Base-by-base conservation (phyloP, 192 early-diverging fungal species). In the Coemansia sp. region DNA sequence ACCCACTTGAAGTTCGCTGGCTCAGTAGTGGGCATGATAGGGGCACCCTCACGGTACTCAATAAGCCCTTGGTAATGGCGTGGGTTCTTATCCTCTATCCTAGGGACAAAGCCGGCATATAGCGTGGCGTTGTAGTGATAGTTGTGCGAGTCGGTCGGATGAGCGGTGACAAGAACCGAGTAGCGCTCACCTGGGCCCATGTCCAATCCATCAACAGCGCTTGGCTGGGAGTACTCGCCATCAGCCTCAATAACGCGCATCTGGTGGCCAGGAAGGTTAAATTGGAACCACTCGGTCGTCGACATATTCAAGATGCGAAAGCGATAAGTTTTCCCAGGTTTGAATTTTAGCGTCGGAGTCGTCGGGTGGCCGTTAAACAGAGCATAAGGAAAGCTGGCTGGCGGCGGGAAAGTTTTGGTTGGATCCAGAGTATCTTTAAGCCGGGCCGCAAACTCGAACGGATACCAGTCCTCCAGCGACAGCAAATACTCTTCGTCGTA, bases 241-340 rank as follows among this genome's bases (percentile, higher is more conserved):
- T 93, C 91, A 43, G 84, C 82, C 74, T 95, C 93, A 63, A 95
- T 89, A 22, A 95, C 80, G 44, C 76, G 71, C 68, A 95, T 70
- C 15, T 84, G 75, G 78, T 93, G 91, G 13, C 87, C 88, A 62
- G 89, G 89, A 52, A 94, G 87, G 49, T 74, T 83, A 63, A 95
- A 84, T 59, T 84, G 71, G 82, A 87, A 95, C 64, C 82, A 87
- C 43, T 84, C 78, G 52, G 90, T 78, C 7, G 86, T 87, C 15
- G 86, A 85, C 84, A 89, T 91, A 73, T 86, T 89, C 68, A 95
- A 84, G 30, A 95, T 39, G 15, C 91, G 88, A 61, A 95, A 69
- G 65, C 91, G 88, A 76, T 92, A 93, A 16, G 84, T 89, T 74
- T 90, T 91, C 34, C 88, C 90, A 1, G 89, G 85, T 16, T 67